Conservation (phyloP, 108 stramenopile genomes). For the Craspedostauros australis region DNA sequence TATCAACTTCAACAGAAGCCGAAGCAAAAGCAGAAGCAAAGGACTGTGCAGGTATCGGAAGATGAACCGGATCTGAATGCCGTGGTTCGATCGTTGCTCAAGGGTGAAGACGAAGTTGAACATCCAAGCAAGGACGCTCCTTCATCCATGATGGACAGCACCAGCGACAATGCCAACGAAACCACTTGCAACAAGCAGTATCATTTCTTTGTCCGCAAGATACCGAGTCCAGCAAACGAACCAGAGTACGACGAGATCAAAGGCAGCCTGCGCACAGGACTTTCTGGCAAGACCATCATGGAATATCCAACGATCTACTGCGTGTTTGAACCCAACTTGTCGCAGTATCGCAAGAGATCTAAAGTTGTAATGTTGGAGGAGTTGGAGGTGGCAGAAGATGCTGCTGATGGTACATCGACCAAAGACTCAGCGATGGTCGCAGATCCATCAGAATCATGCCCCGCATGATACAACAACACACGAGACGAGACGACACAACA, state of each 20-base stretch:
- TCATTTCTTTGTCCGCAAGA: slow-evolving; percentile 30
- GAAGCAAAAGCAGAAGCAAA: too few species aligned
- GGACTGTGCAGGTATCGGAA: too few species aligned
- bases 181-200: too few species aligned
- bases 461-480: neutral
- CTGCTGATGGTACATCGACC: neutral
- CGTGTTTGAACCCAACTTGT: slow-evolving; percentile 7
- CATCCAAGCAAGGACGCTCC: too few species aligned
- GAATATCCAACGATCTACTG: slow-evolving; percentile 65
- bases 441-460: neutral
- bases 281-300: slow-evolving; percentile 57
- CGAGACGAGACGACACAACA: neutral
- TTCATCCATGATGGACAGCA: too few species aligned
- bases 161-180: too few species aligned
- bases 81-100: slow-evolving; percentile 23
- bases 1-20: slow-evolving; percentile 24
- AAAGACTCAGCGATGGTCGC: neutral
- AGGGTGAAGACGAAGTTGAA: too few species aligned
- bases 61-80: too few species aligned
- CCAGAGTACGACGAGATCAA: slow-evolving; percentile 45
- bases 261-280: slow-evolving; percentile 20
- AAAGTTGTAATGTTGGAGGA: neutral
- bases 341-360: neutral
- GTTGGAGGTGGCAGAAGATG: neutral
- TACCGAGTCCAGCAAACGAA: slow-evolving; percentile 51